Conservation (phyloP, 2,329 filamentous ascomycete species). For the Helotiales sp. region DNA sequence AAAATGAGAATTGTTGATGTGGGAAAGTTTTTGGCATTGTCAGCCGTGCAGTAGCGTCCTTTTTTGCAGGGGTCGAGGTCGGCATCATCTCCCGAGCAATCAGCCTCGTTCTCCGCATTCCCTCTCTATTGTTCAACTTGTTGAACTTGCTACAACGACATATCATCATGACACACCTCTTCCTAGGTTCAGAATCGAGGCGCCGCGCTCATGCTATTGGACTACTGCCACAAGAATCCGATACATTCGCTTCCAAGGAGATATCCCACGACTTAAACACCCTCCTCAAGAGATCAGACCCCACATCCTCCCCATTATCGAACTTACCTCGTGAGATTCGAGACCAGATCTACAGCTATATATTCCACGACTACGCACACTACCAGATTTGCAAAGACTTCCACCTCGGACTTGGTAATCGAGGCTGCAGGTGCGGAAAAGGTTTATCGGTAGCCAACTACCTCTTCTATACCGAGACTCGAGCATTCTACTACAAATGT, state of each 20-base stretch:
- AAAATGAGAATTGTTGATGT: background rate
- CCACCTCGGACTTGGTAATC: background rate
- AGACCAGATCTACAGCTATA: background rate
- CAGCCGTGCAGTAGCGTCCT: conserved; percentile 8
- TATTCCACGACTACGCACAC: background rate
- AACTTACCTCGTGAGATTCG: background rate
- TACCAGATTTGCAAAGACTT: background rate
- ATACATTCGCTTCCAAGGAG: background rate
- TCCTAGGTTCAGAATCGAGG: background rate
- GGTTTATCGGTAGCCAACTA: background rate
- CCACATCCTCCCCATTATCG: background rate
- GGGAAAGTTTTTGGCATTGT: background rate
- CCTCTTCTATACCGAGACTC: background rate
- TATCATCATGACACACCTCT: background rate
- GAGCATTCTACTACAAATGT: background rate
- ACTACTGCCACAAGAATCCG: background rate
- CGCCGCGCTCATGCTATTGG: too few species aligned
- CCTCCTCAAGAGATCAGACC: background rate
- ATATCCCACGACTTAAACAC: background rate
- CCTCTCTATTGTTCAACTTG: background rate
- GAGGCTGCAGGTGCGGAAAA: background rate
- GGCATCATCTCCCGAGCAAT: background rate
- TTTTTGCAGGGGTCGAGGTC: background rate
- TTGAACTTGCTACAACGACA: background rate
- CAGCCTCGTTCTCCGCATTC: background rate